Evolutionary conservation across 2,329 filamentous ascomycete species (phyloP), one percentile per base, ranked within the genome.

Genomic region (Plectosphaerella sp.): DNA sequence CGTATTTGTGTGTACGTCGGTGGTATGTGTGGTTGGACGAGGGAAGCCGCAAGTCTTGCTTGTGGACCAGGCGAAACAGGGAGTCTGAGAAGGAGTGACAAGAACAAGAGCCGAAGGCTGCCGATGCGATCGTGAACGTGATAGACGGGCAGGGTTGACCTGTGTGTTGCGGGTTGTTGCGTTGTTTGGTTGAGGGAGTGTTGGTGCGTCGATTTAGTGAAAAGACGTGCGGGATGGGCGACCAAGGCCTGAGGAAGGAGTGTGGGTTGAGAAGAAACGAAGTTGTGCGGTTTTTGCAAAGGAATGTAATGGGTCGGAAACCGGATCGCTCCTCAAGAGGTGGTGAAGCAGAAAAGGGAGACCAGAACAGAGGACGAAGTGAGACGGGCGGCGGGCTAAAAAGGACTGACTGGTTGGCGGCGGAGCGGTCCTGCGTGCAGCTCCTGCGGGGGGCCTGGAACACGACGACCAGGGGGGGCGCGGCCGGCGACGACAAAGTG

Each of bases 71-170:
- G 49, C 52, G 46, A 48, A 47, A 52, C 54, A 52, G 51, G 43
- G 42, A 51, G 41, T 50, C 51, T 56, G 50, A 33, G 45, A 58
- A 59, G 51, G 51, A 57, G 50, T 53, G 57, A 55, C 52, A 56
- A 55, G 52, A 53, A 53, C 33, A 20, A 45, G 20, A 28, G 49
- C 47, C 18, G 47, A 41, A 28, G 33, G 35, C 46, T 36, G 33
- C 28, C 46, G 36, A 49, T 49, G 54, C 24, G 54, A 49, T 56
- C 33, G 45, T 52, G 51, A 45, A 15, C 20, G 35, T 45, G 47
- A 43, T 47, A 33, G 46, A 22, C 22, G 22, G 22, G 22, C 22
- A 22, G 22, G 22, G 22, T 22, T 22, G 22, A 22, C 22, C 11
- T 33, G 20, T 24, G 48, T 9, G 16, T 49, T n/a, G 37, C 48